Evolutionary conservation across 768 basidiomycete genomes (phyloP).

Genomic region (Pholiota molesta): DNA sequence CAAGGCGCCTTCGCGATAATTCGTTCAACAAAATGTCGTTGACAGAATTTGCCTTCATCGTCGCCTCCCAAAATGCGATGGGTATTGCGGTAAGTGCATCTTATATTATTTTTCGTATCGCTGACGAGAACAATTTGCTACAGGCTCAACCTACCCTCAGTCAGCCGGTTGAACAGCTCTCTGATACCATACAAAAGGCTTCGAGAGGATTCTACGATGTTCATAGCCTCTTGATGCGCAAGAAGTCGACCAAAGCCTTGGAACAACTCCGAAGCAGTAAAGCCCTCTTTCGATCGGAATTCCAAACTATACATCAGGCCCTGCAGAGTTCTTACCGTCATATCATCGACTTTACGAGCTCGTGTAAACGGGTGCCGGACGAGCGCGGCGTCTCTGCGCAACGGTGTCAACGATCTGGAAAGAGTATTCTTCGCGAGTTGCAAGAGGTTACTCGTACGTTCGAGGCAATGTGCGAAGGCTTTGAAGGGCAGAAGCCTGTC

Average conservation of each 20-base stretch:
- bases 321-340: constrained; percentile 25
- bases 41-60: constrained; percentile 5
- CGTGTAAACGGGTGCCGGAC: constrained; percentile 22
- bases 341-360: constrained; percentile 20
- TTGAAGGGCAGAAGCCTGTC: constrained; percentile 10
- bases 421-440: constrained; percentile 19
- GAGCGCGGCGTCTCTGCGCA: constrained; percentile 22
- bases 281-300: constrained; percentile 19
- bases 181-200: constrained; percentile 20
- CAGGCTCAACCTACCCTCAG: constrained; percentile 19
- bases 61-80: constrained; percentile 1
- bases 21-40: not conserved
- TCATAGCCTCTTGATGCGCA: constrained; percentile 18
- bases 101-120: not conserved
- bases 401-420: constrained; percentile 23
- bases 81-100: constrained; percentile 9
- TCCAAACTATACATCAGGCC: constrained; percentile 21
- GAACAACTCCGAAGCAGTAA: constrained; percentile 20
- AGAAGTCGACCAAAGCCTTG: constrained; percentile 14
- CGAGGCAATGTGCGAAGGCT: constrained; percentile 15
- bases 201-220: constrained; percentile 23
- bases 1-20: not conserved
- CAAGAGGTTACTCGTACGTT: constrained; percentile 18
- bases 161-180: constrained; percentile 19
- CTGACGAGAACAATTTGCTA: not conserved